phyloP scores from a whole-genome alignment of 2,329 filamentous ascomycete species.

The Colletotrichum tropicale region DNA sequence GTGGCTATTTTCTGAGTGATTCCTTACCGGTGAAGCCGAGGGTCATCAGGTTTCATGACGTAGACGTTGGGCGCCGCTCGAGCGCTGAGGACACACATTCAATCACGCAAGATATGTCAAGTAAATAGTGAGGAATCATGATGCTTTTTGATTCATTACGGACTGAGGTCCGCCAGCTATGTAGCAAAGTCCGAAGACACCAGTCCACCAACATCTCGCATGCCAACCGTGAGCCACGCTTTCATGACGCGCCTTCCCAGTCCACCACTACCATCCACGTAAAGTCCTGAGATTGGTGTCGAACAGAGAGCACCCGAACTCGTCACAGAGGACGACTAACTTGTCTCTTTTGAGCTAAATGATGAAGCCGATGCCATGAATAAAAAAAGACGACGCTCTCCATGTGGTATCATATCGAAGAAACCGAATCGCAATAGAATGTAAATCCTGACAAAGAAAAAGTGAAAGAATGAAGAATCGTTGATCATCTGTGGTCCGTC shows the following conservation, averaged over 20 bases:
- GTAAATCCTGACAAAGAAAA: constrained; percentile 14
- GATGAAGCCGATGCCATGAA: background rate
- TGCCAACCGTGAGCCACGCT: background rate
- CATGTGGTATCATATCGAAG: constrained; percentile 23
- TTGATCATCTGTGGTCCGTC: constrained; percentile 7
- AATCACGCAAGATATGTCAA: background rate
- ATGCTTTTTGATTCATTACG: background rate
- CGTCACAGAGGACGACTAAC: background rate
- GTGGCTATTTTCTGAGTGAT: background rate
- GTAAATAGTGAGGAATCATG: background rate
- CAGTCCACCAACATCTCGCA: background rate
- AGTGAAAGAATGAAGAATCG: constrained; percentile 1
- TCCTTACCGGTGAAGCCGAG: background rate
- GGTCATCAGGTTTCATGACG: background rate
- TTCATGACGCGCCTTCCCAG: background rate
- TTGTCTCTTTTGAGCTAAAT: constrained; percentile 2
- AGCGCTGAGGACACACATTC: background rate
- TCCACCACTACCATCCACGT: background rate
- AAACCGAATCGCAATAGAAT: constrained; percentile 9
- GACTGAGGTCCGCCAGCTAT: background rate
- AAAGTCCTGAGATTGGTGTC: background rate
- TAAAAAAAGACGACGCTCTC: constrained; percentile 11
- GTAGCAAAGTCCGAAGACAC: background rate
- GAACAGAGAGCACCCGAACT: background rate
- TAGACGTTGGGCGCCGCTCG: background rate